Evolutionary conservation across 2,329 filamentous ascomycete genomes (phyloP), one percentile per base, ranked within the genome.

Genomic region (Neonectria hederae): DNA sequence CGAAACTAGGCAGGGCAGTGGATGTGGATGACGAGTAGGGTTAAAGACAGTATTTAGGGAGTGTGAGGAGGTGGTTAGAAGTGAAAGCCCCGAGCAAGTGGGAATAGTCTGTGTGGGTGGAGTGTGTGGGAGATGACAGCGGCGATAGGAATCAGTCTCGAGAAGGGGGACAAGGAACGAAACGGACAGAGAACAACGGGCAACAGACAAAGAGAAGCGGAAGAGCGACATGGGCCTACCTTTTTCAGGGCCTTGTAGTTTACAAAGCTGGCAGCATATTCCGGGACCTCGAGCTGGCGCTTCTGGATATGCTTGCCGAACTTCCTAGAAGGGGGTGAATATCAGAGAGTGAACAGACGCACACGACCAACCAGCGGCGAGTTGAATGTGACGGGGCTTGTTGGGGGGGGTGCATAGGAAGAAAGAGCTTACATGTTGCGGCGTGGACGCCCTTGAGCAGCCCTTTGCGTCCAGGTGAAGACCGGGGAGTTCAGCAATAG

Each of bases 271-370:
- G 95, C 94, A 67, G 96, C 95, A 90, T 99, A 99, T 87, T 99
- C 96, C 65, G 96, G 96, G 65, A 99, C 94, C 80, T 99, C 96
- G 76, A 99, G 92, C 87, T 99, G 96, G 79, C 94, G 91, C 85
- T 97, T 97, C 85, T 98, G 96, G 72, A 99, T 97, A 79, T 97
- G 93, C 86, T 99, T 99, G 81, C 96, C 96, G 84, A 99, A 99
- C 88, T 99, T 99, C 96, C 95, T 99, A 75, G 68, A 63, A 56
- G 9, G 55, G 59, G 59, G 54, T 56, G 48, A 60, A 38, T 19
- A 59, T 67, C 53, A 73, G 66, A 46, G 58, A 54, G 54, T 30
- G 24, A 57, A 63, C 49, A 51, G 48, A 35, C 49, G 28, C 46
- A 54, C 42, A 59, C 60, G 53, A 35, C 54, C 32, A 42, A 55